A percentile compares a stretch with the other conserved stretches of the same genome.
phyloP scores from a whole-genome alignment of 495 filamentous ascomycete genomes.

The Pyrenula massariospora region DNA sequence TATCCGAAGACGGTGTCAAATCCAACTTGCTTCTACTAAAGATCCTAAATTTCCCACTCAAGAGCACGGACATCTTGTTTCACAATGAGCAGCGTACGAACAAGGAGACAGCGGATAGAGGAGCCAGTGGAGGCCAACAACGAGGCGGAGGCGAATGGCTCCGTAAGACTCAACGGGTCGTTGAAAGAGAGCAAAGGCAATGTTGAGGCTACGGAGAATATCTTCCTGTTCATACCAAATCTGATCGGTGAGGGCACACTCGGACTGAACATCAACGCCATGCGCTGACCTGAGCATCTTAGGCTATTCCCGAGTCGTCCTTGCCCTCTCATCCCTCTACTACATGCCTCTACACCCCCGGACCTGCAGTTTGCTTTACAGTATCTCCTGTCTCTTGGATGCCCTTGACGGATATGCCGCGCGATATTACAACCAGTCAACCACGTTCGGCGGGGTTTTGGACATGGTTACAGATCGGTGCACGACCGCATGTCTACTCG shows the following conservation, averaged over 20 bases:
- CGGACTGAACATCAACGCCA: slow-evolving; percentile 1
- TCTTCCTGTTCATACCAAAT: slow-evolving; percentile 93
- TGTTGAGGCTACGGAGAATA: slow-evolving; percentile 55
- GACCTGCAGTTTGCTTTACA: slow-evolving; percentile 86
- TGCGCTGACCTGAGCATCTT: slow-evolving; percentile 2
- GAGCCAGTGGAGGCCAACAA: background rate
- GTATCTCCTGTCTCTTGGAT: slow-evolving; percentile 84
- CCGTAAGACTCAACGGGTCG: slow-evolving; percentile 17
- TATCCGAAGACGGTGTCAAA: too few relatives aligned
- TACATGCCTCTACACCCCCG: slow-evolving; percentile 97
- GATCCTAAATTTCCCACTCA: too few relatives aligned
- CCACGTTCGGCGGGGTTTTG: slow-evolving; percentile 86
- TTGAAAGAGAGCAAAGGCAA: slow-evolving; percentile 6
- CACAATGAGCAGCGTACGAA: slow-evolving; percentile 19
- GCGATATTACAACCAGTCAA: slow-evolving; percentile 77
- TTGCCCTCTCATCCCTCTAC: slow-evolving; percentile 86
- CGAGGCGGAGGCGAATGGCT: slow-evolving; percentile 1
- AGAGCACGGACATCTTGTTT: too few relatives aligned
- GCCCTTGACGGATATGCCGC: slow-evolving; percentile 88
- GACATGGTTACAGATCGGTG: slow-evolving; percentile 98
- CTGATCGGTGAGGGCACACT: slow-evolving; percentile 61
- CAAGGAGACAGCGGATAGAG: slow-evolving; percentile 15
- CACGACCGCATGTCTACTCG: slow-evolving; percentile 85
- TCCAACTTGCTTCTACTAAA: too few relatives aligned
- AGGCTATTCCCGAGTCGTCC: slow-evolving; percentile 84